Conservation (phyloP, 257 asterid species). For the Marsdenia floribunda region DNA sequence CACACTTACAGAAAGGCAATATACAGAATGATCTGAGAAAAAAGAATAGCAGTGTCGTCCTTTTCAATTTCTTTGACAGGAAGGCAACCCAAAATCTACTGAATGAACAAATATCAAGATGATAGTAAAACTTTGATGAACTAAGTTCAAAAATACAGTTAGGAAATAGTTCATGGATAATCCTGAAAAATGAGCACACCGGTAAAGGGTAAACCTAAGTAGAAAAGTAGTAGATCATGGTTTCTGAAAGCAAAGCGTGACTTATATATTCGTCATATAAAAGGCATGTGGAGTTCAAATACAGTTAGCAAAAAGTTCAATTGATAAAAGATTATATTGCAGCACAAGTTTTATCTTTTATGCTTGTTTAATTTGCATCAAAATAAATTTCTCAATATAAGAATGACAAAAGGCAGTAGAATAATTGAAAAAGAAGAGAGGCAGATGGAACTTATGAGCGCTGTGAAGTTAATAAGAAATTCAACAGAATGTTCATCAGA, state of each 20-base stretch:
- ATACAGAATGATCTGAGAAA: background rate
- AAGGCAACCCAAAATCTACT: background rate
- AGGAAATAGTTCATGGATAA: no score
- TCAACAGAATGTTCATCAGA: slow-evolving; percentile 16
- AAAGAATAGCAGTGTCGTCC: background rate
- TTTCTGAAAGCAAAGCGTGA: no score
- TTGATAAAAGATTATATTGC: background rate
- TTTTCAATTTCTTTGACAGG: background rate
- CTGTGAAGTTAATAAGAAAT: background rate
- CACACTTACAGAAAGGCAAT: background rate
- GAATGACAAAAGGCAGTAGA: background rate
- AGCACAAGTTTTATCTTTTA: background rate
- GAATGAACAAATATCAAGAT: background rate
- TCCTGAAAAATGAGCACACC: background rate
- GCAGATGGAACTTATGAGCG: background rate
- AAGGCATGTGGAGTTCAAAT: background rate
- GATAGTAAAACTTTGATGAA: background rate
- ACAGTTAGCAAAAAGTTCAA: background rate
- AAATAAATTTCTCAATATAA: background rate
- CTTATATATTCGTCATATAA: background rate
- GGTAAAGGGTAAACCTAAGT: background rate
- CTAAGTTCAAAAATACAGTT: background rate
- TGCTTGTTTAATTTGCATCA: background rate
- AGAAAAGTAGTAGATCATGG: background rate
- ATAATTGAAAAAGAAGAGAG: background rate